These are phyloP conservation scores for Xylariaceae sp. DNA, from an alignment of 2,329 filamentous ascomycete species.

Conservation along the genomic window DNA sequence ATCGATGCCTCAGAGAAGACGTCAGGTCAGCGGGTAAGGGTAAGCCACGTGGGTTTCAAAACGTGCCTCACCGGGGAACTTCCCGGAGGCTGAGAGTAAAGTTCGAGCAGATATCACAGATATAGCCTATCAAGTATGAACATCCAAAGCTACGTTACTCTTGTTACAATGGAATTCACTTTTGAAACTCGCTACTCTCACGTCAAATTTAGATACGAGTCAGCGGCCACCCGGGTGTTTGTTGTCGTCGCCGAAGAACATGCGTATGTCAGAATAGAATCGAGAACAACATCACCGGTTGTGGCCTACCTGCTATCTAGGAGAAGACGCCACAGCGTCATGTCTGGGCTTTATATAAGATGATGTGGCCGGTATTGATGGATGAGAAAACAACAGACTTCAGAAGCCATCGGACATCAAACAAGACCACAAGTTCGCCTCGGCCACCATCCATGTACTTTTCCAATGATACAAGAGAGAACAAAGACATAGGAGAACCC, in stretches of 20 bases:
- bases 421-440: background rate
- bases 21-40: background rate
- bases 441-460: background rate
- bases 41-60: too few species aligned
- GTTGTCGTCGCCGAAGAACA: too few species aligned
- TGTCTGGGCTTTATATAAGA: background rate
- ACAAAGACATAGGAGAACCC: background rate
- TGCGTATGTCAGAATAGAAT: too few species aligned
- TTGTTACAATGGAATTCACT: too few species aligned
- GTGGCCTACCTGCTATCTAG: background rate
- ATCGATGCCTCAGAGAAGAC: background rate
- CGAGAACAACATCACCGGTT: too few species aligned
- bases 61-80: background rate
- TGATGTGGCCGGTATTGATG: background rate
- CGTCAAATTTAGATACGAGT: too few species aligned
- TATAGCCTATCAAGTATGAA: conserved; percentile 2
- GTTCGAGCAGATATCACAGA: background rate
- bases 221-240: too few species aligned
- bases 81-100: background rate
- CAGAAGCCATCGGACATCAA: background rate
- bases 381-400: background rate
- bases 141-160: background rate
- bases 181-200: too few species aligned
- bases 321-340: background rate
- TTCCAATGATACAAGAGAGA: background rate